A percentile compares a stretch with the other conserved stretches of the same genome.
Evolutionary conservation across 2,329 filamentous ascomycete genomes (phyloP).

Genomic region (Diaporthe capsici): DNA sequence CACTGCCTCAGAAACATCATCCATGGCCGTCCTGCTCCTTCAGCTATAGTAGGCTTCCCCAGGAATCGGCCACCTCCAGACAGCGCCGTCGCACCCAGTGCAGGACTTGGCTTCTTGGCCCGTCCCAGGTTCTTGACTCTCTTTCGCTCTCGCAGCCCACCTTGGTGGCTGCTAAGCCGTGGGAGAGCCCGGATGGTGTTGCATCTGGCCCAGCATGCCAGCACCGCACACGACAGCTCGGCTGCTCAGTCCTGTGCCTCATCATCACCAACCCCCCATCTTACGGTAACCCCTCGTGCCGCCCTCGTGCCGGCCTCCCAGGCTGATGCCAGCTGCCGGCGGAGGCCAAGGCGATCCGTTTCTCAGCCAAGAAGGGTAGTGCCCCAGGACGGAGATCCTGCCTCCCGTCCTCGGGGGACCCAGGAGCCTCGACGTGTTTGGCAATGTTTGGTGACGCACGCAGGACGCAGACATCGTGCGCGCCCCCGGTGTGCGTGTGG

Average conservation of each 20-base stretch:
- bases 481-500: conserved; percentile 13
- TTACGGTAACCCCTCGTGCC: background rate
- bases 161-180: conserved; percentile 24
- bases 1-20: conserved; percentile 25
- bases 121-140: conserved; percentile 31
- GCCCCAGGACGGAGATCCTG: conserved; percentile 21
- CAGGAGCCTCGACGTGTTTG: conserved; percentile 21
- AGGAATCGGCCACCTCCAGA: conserved; percentile 32
- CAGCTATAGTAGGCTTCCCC: conserved; percentile 27
- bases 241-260: conserved; percentile 24
- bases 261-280: background rate
- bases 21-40: background rate
- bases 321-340: conserved; percentile 34
- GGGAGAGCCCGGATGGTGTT: conserved; percentile 25
- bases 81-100: conserved; percentile 30
- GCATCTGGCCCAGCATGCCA: conserved; percentile 27
- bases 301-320: background rate
- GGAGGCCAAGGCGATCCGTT: conserved; percentile 36
- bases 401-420: background rate
- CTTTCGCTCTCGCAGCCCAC: conserved; percentile 17
- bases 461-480: conserved; percentile 13
- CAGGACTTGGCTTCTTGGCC: conserved; percentile 41
- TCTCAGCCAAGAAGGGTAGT: conserved; percentile 32
- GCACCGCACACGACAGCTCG: conserved; percentile 19
- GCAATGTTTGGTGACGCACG: conserved; percentile 28